Conservation (phyloP, 169 alveolate species). For the Plasmodium malariae region DNA sequence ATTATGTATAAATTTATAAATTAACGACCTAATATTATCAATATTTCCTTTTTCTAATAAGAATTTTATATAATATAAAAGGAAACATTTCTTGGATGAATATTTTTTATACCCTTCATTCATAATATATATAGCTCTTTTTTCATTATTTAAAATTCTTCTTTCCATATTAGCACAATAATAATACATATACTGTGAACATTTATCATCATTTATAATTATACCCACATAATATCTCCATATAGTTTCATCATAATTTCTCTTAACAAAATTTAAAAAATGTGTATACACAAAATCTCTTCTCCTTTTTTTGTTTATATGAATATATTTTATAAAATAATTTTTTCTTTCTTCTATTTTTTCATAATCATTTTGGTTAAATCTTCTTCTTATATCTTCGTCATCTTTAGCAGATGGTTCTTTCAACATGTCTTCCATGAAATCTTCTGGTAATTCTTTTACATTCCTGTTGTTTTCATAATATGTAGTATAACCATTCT, state of each 20-base stretch:
- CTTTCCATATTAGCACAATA: constrained; percentile 76
- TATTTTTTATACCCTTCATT: constrained; percentile 71
- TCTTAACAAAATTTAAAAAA: constrained; percentile 64
- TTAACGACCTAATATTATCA: constrained; percentile 24
- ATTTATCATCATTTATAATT: constrained; percentile 49
- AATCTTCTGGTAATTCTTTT: no score
- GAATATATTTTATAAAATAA: constrained; percentile 54
- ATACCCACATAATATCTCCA: constrained; percentile 73
- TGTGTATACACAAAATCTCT: constrained; percentile 53
- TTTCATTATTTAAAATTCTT: constrained; percentile 55
- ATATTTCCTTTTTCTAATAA: constrained; percentile 63
- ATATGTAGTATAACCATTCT: no score
- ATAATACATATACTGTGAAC: constrained; percentile 49
- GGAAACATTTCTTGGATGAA: constrained; percentile 23
- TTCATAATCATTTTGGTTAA: constrained; percentile 59
- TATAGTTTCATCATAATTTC: constrained; percentile 73
- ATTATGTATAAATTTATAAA: constrained; percentile 46
- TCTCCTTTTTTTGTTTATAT: constrained; percentile 45
- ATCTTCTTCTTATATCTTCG: constrained; percentile 36
- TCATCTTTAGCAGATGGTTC: not conserved
- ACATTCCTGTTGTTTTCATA: no score
- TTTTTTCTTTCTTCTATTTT: constrained; percentile 69
- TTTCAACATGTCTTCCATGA: not conserved
- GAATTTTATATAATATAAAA: constrained; percentile 34
- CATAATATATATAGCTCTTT: constrained; percentile 74